A percentile compares a stretch with the other conserved stretches of the same genome.
These are phyloP conservation scores for Cladosporium sp. DNA, from an alignment of 2,329 filamentous ascomycete genomes.

Conservation along the genomic window DNA sequence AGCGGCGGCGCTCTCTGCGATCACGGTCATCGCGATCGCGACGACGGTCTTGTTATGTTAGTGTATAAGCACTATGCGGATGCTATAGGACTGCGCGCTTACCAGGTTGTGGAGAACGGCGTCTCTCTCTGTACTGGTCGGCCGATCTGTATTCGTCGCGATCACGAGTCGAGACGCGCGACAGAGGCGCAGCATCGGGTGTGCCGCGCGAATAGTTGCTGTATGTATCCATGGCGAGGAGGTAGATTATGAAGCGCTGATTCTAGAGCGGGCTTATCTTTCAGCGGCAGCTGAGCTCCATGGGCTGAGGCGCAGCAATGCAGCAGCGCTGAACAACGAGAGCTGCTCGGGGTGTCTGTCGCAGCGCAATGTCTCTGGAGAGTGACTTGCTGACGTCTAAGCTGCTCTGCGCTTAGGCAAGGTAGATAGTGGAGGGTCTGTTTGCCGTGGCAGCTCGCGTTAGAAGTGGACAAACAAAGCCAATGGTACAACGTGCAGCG, in stretches of 20 bases:
- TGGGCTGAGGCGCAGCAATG: slow-evolving; percentile 22
- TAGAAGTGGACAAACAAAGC: slow-evolving; percentile 27
- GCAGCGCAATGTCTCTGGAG: slow-evolving; percentile 1
- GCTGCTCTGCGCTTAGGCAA: slow-evolving; percentile 20
- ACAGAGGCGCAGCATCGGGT: slow-evolving; percentile 21
- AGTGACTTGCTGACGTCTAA: slow-evolving; percentile 1
- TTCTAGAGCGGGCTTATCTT: slow-evolving; percentile 20
- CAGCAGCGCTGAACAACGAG: slow-evolving; percentile 1
- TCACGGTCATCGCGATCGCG: slow-evolving; percentile 33
- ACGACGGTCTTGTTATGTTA: slow-evolving; percentile 31
- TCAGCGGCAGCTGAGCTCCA: slow-evolving; percentile 8
- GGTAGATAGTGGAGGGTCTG: slow-evolving; percentile 23
- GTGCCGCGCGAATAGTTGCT: slow-evolving; percentile 20
- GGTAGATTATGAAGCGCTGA: slow-evolving; percentile 13
- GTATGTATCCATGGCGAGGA: slow-evolving; percentile 22
- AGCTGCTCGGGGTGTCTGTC: slow-evolving; percentile 12
- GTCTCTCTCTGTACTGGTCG: slow-evolving; percentile 33
- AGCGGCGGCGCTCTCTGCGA: slow-evolving; percentile 61
- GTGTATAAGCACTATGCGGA: background rate
- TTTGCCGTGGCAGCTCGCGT: slow-evolving; percentile 30
- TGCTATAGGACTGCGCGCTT: background rate
- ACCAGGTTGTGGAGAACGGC: slow-evolving; percentile 31
- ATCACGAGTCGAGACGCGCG: slow-evolving; percentile 22
- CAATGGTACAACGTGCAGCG: slow-evolving; percentile 14
- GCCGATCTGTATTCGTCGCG: slow-evolving; percentile 31